phyloP scores from a whole-genome alignment of 2,329 filamentous ascomycete species.

The Acrodontium crateriforme region DNA sequence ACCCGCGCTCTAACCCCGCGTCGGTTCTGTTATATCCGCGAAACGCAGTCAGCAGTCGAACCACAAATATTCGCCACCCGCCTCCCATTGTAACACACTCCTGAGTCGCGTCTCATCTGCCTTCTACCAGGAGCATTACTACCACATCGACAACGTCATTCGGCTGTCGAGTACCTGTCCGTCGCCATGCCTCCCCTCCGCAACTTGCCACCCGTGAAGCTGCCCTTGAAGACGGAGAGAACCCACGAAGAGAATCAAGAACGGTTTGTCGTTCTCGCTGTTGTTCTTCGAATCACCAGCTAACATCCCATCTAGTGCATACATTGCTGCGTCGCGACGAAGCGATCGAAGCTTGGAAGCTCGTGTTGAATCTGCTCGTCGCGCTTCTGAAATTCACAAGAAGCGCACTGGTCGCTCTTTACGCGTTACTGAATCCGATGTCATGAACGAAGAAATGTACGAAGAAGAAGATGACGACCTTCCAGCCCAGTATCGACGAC shows the following conservation, averaged over 20 bases:
- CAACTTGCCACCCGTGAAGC: conserved; percentile 27
- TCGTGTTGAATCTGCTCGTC: conserved; percentile 70
- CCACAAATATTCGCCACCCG: no score
- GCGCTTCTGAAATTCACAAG: conserved; percentile 86
- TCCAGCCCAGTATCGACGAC: conserved; percentile 49
- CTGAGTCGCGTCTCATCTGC: no score
- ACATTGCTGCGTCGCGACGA: conserved; percentile 78
- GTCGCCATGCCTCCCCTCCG: conserved; percentile 19
- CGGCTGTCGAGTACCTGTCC: conserved; percentile 1
- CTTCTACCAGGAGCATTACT: no score
- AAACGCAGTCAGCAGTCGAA: no score
- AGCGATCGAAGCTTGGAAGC: conserved; percentile 80
- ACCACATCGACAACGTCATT: conserved; percentile 1
- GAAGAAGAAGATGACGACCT: conserved; percentile 83
- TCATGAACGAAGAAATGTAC: conserved; percentile 88
- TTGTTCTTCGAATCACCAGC: not conserved
- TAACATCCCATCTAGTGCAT: conserved; percentile 45
- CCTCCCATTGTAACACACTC: no score
- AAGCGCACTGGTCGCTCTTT: conserved; percentile 70
- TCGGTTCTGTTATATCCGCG: no score
- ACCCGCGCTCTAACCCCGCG: no score
- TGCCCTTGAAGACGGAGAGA: conserved; percentile 50
- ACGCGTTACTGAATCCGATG: conserved; percentile 72
- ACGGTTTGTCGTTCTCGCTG: conserved; percentile 28
- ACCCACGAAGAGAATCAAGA: conserved; percentile 75